A percentile compares a stretch with the other conserved stretches of the same genome.
Conservation (phyloP, 176 grass and related monocot species). For the Rhynchospora breviuscula region DNA sequence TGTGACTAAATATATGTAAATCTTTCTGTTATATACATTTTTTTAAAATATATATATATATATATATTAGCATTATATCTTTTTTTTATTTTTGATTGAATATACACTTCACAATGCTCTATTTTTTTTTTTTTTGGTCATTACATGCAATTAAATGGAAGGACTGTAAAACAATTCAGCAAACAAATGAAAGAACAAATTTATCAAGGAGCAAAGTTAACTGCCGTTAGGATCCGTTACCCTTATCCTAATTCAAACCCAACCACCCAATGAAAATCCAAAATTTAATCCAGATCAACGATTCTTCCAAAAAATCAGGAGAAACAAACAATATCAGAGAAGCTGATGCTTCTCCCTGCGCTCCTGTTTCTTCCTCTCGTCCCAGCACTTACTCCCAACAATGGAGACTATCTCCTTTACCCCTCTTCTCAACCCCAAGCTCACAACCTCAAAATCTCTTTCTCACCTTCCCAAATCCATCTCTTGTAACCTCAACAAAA, state of each 20-base stretch:
- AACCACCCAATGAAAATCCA: constrained; percentile 81
- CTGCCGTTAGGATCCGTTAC: constrained; percentile 26
- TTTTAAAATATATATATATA: too few relatives aligned
- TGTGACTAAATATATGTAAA: too few relatives aligned
- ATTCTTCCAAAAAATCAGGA: constrained; percentile 7
- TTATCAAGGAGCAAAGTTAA: neutral
- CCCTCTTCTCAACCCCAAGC: constrained; percentile 43
- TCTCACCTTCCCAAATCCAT: constrained; percentile 23
- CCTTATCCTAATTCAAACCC: constrained; percentile 79
- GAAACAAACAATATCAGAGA: constrained; percentile 31
- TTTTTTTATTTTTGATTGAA: too few relatives aligned
- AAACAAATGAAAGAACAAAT: neutral
- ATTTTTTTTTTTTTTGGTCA: neutral
- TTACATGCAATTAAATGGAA: neutral
- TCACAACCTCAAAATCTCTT: constrained; percentile 8
- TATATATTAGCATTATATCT: too few relatives aligned
- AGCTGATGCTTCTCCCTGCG: constrained; percentile 17
- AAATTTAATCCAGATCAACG: neutral
- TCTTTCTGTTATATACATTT: too few relatives aligned
- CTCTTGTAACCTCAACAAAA: constrained; percentile 40
- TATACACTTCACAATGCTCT: too few relatives aligned
- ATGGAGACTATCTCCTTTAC: constrained; percentile 92
- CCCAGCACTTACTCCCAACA: constrained; percentile 11
- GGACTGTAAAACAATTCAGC: neutral
- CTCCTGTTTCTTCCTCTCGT: constrained; percentile 17